Base-by-base conservation (phyloP, 352 stramenopile species). In the Phytophthora pseudosyringae region DNA sequence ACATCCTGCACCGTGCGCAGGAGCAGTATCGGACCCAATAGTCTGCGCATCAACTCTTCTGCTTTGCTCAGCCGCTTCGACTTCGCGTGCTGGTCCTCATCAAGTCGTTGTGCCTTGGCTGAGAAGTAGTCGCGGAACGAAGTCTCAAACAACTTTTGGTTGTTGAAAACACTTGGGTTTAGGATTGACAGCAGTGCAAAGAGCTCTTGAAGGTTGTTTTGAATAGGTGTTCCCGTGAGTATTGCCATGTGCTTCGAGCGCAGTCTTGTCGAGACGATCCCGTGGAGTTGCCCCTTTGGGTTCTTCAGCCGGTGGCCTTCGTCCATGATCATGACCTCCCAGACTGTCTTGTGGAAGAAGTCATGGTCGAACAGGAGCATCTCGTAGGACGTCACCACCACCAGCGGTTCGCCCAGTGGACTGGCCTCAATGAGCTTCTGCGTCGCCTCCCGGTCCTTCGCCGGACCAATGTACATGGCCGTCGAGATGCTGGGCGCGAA, bases 271-370 rank as follows among this genome's bases (percentile, higher is more conserved):
- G 74, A 60, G 28, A 94, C 63, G 32, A 75, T 53, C n/a, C 73
- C 58, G 56, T 89, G 76, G 33, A 91, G 64, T 51, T 82, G 73
- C 1, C 86, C 73, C 35, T 84, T 80, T 1, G 71, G 68, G 61
- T 96, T 97, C 75, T 97, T 97, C n/a, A 97, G 88, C 15, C 83
- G 72, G 63, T 97, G 91, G 21, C 84, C 88, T 71, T 97, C 91
- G 57, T 97, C 90, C 21, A 97, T 75, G 12, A 97, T 58, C n/a
- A 91, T 58, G 7, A 90, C 48, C 5, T 74, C 70, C 84, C 86
- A 89, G 59, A 64, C 60, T 15, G 71, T 59, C 5, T 69, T 76
- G 44, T 58, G 40, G 64, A 85, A 90, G 67, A 84, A 94, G 1
- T 72, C 62, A 18, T 75, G 62, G 57, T 91, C 86, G 16, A 75